These are phyloP conservation scores for Plasmodium gonderi DNA, from an alignment of 169 alveolate genomes.

Conservation along the genomic window DNA sequence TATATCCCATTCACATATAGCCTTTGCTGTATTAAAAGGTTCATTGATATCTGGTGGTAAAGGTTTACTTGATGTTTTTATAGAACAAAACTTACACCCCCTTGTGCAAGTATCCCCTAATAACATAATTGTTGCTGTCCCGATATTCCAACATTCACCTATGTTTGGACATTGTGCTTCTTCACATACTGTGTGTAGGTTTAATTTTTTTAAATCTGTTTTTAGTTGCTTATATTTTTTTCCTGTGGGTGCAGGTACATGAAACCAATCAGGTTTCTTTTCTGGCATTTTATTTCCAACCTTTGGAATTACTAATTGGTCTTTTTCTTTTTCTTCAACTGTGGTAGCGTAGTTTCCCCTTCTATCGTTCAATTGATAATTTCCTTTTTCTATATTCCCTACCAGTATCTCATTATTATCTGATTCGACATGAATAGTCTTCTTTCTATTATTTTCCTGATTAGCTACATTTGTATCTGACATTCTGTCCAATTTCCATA, in stretches of 20 bases:
- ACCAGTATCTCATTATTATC: not conserved
- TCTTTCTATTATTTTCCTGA: not conserved
- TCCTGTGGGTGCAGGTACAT: conserved; percentile 82
- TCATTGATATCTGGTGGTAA: conserved; percentile 82
- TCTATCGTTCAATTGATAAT: not conserved
- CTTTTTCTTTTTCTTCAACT: not conserved
- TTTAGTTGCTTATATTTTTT: conserved; percentile 48
- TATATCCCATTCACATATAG: conserved; percentile 82
- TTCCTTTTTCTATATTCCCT: too few relatives aligned
- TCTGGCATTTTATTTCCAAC: conserved; percentile 78
- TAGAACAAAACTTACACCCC: conserved; percentile 84
- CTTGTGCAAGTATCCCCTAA: conserved; percentile 87
- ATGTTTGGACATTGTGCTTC: conserved; percentile 87
- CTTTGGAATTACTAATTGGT: not conserved
- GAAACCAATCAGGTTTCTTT: conserved; percentile 81
- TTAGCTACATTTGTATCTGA: not conserved
- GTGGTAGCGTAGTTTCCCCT: not conserved
- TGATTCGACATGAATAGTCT: not conserved
- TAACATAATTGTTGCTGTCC: conserved; percentile 85
- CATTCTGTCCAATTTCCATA: conserved; percentile 1
- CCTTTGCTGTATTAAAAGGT: conserved; percentile 82
- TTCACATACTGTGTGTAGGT: conserved; percentile 83
- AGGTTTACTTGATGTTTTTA: conserved; percentile 81
- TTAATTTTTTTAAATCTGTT: conserved; percentile 62
- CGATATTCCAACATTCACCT: conserved; percentile 87